These are phyloP conservation scores for Pulicaria dysenterica DNA, from an alignment of 129 eudicot species.

Conservation along the genomic window DNA sequence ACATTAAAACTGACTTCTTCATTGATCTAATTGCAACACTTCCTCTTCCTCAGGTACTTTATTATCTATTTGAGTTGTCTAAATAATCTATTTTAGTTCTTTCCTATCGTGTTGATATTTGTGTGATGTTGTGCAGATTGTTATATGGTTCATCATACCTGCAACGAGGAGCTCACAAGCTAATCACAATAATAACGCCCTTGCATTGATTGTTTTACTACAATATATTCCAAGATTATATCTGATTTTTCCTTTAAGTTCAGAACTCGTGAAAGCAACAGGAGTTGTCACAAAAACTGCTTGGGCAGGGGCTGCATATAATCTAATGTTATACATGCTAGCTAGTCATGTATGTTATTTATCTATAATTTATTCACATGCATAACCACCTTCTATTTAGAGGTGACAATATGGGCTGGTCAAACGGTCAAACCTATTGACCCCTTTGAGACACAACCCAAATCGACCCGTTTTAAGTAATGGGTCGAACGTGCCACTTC, in stretches of 20 bases:
- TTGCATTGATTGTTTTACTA: constrained; percentile 86
- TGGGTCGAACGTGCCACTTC: neutral
- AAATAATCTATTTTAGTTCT: neutral
- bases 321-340: constrained; percentile 81
- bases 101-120: constrained; percentile 16
- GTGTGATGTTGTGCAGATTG: constrained; percentile 56
- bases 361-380: neutral
- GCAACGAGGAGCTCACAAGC: constrained; percentile 71
- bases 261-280: constrained; percentile 90
- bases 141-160: constrained; percentile 93
- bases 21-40: constrained; percentile 92
- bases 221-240: constrained; percentile 92
- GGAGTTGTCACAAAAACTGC: constrained; percentile 99
- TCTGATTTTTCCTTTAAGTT: constrained; percentile 91
- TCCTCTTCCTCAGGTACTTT: constrained; percentile 94
- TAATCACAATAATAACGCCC: constrained; percentile 90
- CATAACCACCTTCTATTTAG: neutral
- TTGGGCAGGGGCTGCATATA: constrained; percentile 99
- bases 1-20: constrained; percentile 78
- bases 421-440: neutral
- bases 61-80: neutral
- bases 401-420: neutral
- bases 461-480: neutral
- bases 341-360: constrained; percentile 92
- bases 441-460: neutral